Evolutionary conservation across 2,329 filamentous ascomycete species (phyloP).

Genomic region (Ascomycota sp.): DNA sequence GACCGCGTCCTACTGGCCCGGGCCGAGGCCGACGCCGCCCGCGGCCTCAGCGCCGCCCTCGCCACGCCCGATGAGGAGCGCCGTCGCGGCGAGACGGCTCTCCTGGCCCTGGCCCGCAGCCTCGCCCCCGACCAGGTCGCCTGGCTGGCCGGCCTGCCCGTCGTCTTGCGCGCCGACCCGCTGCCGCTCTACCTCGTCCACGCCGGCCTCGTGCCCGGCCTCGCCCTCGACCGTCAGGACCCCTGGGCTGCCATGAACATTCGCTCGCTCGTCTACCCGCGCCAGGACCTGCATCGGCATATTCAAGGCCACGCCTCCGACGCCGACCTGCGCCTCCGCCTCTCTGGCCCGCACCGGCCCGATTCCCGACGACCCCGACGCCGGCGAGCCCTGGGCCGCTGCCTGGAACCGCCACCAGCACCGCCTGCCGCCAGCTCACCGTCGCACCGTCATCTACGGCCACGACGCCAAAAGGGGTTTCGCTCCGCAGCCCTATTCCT

Average conservation of each 20-base stretch:
- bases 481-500: conserved; percentile 40
- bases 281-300: conserved; percentile 13
- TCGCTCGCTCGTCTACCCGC: conserved; percentile 49
- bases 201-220: conserved; percentile 61
- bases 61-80: conserved; percentile 6
- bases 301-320: conserved; percentile 4
- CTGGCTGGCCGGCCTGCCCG: conserved; percentile 52
- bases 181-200: conserved; percentile 56
- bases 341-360: conserved; percentile 12
- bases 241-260: conserved; percentile 81
- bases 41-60: conserved; percentile 9
- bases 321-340: conserved; percentile 1
- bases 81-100: conserved; percentile 14
- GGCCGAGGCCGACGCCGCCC: conserved; percentile 8
- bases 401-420: conserved; percentile 34
- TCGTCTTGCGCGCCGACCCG: conserved; percentile 56
- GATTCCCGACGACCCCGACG: conserved; percentile 19
- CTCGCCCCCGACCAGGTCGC: conserved; percentile 36
- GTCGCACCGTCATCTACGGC: conserved; percentile 62
- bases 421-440: conserved; percentile 9
- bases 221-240: conserved; percentile 49
- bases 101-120: conserved; percentile 34
- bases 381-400: conserved; percentile 48
- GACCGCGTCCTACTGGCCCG: conserved; percentile 59
- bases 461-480: conserved; percentile 64